These are phyloP conservation scores for Fusarium decemcellulare DNA, from an alignment of 2,329 filamentous ascomycete genomes.

Conservation along the genomic window DNA sequence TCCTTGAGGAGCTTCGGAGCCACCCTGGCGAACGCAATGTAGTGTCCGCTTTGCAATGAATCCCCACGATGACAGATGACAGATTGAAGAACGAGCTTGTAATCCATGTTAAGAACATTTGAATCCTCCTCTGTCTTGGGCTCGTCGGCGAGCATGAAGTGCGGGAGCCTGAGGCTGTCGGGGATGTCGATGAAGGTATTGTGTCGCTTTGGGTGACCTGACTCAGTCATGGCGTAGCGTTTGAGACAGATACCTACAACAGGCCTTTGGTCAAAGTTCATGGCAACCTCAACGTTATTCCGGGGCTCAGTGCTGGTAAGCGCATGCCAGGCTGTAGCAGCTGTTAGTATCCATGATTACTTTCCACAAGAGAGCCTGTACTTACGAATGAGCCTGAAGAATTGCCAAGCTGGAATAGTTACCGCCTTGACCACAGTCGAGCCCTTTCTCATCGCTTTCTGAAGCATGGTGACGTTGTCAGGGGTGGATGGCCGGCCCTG, in stretches of 20 bases:
- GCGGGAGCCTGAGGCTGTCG: conserved; percentile 82
- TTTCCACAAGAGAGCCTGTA: conserved; percentile 37
- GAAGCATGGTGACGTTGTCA: conserved; percentile 58
- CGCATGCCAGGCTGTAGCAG: conserved; percentile 84
- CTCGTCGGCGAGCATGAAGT: conserved; percentile 87
- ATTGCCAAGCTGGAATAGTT: conserved; percentile 97
- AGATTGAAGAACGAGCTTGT: conserved; percentile 92
- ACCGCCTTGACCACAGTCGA: conserved; percentile 81
- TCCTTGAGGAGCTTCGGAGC: conserved; percentile 74
- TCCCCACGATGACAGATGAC: conserved; percentile 93
- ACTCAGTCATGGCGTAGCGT: conserved; percentile 80
- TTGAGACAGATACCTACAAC: conserved; percentile 95
- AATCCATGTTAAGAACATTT: conserved; percentile 84
- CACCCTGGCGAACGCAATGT: conserved; percentile 87
- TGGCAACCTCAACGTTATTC: conserved; percentile 85
- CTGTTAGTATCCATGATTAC: conserved; percentile 51
- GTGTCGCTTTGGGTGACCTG: conserved; percentile 78
- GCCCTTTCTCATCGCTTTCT: conserved; percentile 60
- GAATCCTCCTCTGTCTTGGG: conserved; percentile 69
- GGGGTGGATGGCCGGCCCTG: conserved; percentile 60
- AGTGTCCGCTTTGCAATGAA: conserved; percentile 90
- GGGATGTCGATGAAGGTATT: conserved; percentile 94
- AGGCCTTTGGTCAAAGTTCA: conserved; percentile 87
- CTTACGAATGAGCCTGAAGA: conserved; percentile 92
- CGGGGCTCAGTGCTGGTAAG: conserved; percentile 65